A percentile compares a stretch with the other conserved stretches of the same genome.
These are phyloP conservation scores for Mycena metata DNA, from an alignment of 768 basidiomycete genomes.

Conservation along the genomic window DNA sequence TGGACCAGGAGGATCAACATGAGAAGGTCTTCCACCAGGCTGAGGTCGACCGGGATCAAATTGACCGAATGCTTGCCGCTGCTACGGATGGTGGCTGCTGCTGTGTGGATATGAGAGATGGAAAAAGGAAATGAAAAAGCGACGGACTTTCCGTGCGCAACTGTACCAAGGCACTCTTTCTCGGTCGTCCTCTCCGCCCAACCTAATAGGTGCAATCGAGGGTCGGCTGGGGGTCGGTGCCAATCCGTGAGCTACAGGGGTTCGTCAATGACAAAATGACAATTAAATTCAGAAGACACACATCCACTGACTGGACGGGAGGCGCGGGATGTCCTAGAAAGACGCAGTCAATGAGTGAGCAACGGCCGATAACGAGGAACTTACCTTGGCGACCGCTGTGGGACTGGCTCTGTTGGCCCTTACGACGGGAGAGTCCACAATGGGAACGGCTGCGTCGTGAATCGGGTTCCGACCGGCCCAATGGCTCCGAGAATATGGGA, in stretches of 20 bases:
- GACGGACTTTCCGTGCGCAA: constrained; percentile 27
- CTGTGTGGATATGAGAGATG: not conserved
- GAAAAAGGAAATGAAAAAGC: not conserved
- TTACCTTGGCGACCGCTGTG: not conserved
- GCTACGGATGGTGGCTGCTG: too few relatives aligned
- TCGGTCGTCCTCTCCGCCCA: not conserved
- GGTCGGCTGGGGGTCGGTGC: not conserved
- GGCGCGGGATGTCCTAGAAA: constrained; percentile 4
- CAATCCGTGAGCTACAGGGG: too few relatives aligned
- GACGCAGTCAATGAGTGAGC: not conserved
- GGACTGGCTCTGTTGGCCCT: not conserved
- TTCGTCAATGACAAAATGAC: not conserved
- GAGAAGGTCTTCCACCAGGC: not conserved
- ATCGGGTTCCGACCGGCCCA: constrained; percentile 5
- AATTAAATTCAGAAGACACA: not conserved
- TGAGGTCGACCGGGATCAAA: not conserved
- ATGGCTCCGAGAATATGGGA: not conserved
- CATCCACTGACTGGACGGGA: constrained; percentile 2
- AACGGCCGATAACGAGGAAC: not conserved
- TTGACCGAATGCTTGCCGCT: too few relatives aligned
- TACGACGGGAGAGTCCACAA: not conserved
- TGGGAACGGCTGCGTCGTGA: too few relatives aligned
- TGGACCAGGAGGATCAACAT: constrained; percentile 64
- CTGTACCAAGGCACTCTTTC: constrained; percentile 48
- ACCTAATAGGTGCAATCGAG: constrained; percentile 1